A percentile compares a stretch with the other conserved stretches of the same genome.
phyloP scores from a whole-genome alignment of 2,329 filamentous ascomycete genomes.

The Dactylellina drechsleri region DNA sequence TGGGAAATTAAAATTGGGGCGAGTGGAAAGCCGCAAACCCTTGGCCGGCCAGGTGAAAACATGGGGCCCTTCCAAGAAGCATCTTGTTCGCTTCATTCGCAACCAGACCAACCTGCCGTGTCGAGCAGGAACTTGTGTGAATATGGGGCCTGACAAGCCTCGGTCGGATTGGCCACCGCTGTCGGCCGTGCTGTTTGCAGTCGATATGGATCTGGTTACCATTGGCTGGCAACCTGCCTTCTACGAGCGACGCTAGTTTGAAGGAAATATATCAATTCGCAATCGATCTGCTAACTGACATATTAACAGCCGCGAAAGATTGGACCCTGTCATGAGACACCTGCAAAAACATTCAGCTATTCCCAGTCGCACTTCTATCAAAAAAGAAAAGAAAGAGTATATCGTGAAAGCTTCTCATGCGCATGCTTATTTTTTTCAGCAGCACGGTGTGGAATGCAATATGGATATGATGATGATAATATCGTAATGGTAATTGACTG shows the following conservation, averaged over 20 bases:
- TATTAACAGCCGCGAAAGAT: slow-evolving; percentile 24
- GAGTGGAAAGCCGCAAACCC: slow-evolving; percentile 10
- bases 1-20: slow-evolving; percentile 52
- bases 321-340: slow-evolving; percentile 5
- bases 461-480: background rate
- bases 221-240: slow-evolving; percentile 39
- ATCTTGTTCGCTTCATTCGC: background rate
- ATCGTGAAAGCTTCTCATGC: background rate
- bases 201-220: slow-evolving; percentile 11
- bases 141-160: slow-evolving; percentile 22
- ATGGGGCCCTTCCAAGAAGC: background rate
- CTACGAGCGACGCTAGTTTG: slow-evolving; percentile 1
- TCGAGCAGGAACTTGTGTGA: slow-evolving; percentile 23
- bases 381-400: background rate
- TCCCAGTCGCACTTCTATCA: background rate
- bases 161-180: slow-evolving; percentile 5
- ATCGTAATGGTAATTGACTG: no score
- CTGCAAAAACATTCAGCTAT: no score
- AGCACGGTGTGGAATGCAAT: slow-evolving; percentile 1
- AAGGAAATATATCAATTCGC: slow-evolving; percentile 13
- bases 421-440: background rate
- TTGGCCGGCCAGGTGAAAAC: slow-evolving; percentile 26
- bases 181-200: background rate
- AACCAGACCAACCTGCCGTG: slow-evolving; percentile 39
- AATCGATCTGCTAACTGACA: slow-evolving; percentile 9